Evolutionary conservation across 1,139 yeast genomes (phyloP), one percentile per base, ranked within the genome.

Genomic region (Kodamaea anthophila): DNA sequence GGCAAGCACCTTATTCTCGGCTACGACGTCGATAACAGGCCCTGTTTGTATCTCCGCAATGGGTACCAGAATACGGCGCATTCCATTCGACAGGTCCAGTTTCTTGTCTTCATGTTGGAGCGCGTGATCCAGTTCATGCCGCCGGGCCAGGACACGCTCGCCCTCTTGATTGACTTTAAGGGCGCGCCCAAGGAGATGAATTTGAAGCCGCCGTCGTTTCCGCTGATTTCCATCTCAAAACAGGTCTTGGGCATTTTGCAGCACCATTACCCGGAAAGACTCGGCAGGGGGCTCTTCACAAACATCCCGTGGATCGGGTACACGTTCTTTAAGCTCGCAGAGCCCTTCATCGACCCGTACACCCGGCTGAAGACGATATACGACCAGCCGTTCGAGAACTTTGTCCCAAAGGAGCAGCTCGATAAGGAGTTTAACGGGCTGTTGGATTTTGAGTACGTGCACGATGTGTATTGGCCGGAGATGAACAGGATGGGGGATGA

Each of bases 1-100:
- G 98, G 98, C 26, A 91, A 91, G 53, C 83, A 88, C 49, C 77
- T 88, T 21, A 76, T 87, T 36, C 60, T 91, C 22, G 98, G 98
- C 8, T 91, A 70, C 49, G 98, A 91, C 51, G 79, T 80, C 43
- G 88, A 82, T 44, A 74, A 81, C 35, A 70, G 98, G 46, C 97
- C 98, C 1, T 86, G 96, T 47, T 61, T 91, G 25, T 88, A 86
- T 50, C 67, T 91, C 46, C 77, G 86, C 50, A 93, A 94, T 5
- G 97, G 96, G 10, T 75, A 93, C 50, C 97, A 91, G 53, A 91
- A 91, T 57, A 91, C 98, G 9, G 76, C 84, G 44, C 74, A 91
- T 4, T 75, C 93, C 2, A 78, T 81, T 34, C 73, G 83, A 44
- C 98, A 91, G 51, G 95, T 91, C 7, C 94, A 91, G 54, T 95